These are phyloP conservation scores for Asclepias syriaca DNA, from an alignment of 257 asterid species.

Conservation along the genomic window DNA sequence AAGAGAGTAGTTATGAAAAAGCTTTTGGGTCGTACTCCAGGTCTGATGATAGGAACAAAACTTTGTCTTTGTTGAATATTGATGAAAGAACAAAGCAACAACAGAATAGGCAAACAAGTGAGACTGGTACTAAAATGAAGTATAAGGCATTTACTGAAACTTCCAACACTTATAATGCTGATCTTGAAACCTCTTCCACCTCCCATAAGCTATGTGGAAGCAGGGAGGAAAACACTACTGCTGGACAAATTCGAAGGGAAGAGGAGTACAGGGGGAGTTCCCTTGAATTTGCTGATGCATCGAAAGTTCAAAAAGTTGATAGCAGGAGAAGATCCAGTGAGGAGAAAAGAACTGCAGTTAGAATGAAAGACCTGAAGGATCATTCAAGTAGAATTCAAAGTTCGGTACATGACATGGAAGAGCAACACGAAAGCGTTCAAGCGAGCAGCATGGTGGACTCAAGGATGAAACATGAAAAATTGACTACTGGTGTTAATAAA, in stretches of 20 bases:
- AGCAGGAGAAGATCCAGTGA: slow-evolving; percentile 34
- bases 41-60: slow-evolving; percentile 36
- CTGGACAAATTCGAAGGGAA: slow-evolving; percentile 35
- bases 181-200: slow-evolving; percentile 29
- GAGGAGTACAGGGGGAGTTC: slow-evolving; percentile 42
- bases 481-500: slow-evolving; percentile 19
- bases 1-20: slow-evolving; percentile 30
- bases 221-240: slow-evolving; percentile 31
- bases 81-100: slow-evolving; percentile 34
- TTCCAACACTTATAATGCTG: slow-evolving; percentile 28
- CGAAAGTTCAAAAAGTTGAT: slow-evolving; percentile 46
- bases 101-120: slow-evolving; percentile 32
- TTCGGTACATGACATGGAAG: slow-evolving; percentile 31
- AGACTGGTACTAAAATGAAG: slow-evolving; percentile 47
- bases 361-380: slow-evolving; percentile 32
- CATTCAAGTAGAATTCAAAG: slow-evolving; percentile 26
- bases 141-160: slow-evolving; percentile 45
- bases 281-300: slow-evolving; percentile 30
- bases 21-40: slow-evolving; percentile 33
- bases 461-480: slow-evolving; percentile 35
- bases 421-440: slow-evolving; percentile 37
- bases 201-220: slow-evolving; percentile 30
- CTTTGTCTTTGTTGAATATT: slow-evolving; percentile 24
- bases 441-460: slow-evolving; percentile 36
- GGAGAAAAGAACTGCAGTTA: slow-evolving; percentile 38